These are phyloP conservation scores for Venturia nashicola DNA, from an alignment of 2,329 filamentous ascomycete genomes.

Conservation along the genomic window DNA sequence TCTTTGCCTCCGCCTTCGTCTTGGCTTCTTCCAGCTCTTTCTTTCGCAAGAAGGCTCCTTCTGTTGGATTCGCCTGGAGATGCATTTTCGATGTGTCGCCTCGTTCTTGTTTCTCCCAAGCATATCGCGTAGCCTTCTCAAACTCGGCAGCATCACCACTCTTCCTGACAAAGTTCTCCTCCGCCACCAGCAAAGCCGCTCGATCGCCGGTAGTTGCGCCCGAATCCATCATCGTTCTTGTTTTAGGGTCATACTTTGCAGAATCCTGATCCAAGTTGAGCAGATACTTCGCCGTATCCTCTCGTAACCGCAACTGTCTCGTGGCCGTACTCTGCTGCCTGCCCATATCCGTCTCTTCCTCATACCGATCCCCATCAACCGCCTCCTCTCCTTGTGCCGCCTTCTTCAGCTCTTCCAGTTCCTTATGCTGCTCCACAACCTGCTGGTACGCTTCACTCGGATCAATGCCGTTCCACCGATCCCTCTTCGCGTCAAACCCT, in stretches of 20 bases:
- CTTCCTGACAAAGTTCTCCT: slow-evolving; percentile 81
- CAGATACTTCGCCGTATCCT: slow-evolving; percentile 95
- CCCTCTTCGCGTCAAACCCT: slow-evolving; percentile 94
- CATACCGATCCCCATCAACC: slow-evolving; percentile 55
- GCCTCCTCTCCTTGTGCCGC: slow-evolving; percentile 30
- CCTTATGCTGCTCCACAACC: slow-evolving; percentile 82
- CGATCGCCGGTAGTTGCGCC: slow-evolving; percentile 63
- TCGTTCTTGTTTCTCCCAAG: slow-evolving; percentile 89
- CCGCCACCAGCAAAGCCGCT: slow-evolving; percentile 71
- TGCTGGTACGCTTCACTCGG: slow-evolving; percentile 62
- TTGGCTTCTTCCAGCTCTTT: slow-evolving; percentile 66
- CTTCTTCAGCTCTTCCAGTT: slow-evolving; percentile 64
- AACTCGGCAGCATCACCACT: slow-evolving; percentile 91
- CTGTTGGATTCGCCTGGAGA: slow-evolving; percentile 91
- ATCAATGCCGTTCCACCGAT: slow-evolving; percentile 98
- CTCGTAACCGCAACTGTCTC: slow-evolving; percentile 77
- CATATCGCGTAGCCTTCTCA: slow-evolving; percentile 75
- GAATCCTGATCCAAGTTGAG: slow-evolving; percentile 91
- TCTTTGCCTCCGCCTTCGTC: slow-evolving; percentile 52
- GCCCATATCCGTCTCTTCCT: slow-evolving; percentile 94
- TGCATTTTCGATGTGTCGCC: slow-evolving; percentile 70
- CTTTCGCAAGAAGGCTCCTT: slow-evolving; percentile 72
- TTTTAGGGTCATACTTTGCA: slow-evolving; percentile 96
- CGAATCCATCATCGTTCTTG: slow-evolving; percentile 75
- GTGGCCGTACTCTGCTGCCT: slow-evolving; percentile 85